Percentiles rank a stretch among this genome's conserved stretches.
These are phyloP conservation scores for Gilbertella persicaria DNA, from an alignment of 371 early-diverging fungal genomes.

Conservation along the genomic window DNA sequence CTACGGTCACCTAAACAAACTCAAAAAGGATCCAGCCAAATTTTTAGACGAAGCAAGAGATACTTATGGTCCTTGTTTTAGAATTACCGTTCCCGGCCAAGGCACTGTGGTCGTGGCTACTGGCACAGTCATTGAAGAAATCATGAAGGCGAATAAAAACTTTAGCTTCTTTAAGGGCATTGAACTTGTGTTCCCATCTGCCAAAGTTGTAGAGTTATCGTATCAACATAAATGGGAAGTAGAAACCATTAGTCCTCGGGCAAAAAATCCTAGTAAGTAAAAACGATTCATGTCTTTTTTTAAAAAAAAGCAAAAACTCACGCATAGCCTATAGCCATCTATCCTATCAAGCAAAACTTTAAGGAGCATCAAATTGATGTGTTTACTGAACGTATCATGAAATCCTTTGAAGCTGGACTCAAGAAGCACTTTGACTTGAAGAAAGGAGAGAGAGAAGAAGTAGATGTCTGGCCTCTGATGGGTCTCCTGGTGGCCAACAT, in stretches of 20 bases:
- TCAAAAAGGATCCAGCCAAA: slow-evolving; percentile 13
- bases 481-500: slow-evolving; percentile 27
- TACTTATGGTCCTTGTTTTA: slow-evolving; percentile 18
- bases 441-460: slow-evolving; percentile 20
- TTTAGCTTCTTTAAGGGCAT: slow-evolving; percentile 22
- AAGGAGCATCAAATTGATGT: slow-evolving; percentile 32
- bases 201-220: slow-evolving; percentile 10
- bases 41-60: slow-evolving; percentile 16
- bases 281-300: neutral
- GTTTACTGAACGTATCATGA: slow-evolving; percentile 35
- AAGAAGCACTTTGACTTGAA: slow-evolving; percentile 16
- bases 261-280: slow-evolving; percentile 24
- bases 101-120: slow-evolving; percentile 21
- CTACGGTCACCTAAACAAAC: slow-evolving; percentile 16
- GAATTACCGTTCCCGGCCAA: slow-evolving; percentile 15
- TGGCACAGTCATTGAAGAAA: slow-evolving; percentile 16
- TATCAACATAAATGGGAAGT: slow-evolving; percentile 21
- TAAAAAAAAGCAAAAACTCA: slow-evolving; percentile 1
- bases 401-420: slow-evolving; percentile 16
- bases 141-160: slow-evolving; percentile 23
- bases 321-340: slow-evolving; percentile 11
- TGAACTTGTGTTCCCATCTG: slow-evolving; percentile 19
- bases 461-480: slow-evolving; percentile 18
- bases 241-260: slow-evolving; percentile 9
- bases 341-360: slow-evolving; percentile 39